Percentiles rank a stretch among this genome's conserved stretches.
phyloP scores from a whole-genome alignment of 441 rosid species.

The Melianthus villosus region DNA sequence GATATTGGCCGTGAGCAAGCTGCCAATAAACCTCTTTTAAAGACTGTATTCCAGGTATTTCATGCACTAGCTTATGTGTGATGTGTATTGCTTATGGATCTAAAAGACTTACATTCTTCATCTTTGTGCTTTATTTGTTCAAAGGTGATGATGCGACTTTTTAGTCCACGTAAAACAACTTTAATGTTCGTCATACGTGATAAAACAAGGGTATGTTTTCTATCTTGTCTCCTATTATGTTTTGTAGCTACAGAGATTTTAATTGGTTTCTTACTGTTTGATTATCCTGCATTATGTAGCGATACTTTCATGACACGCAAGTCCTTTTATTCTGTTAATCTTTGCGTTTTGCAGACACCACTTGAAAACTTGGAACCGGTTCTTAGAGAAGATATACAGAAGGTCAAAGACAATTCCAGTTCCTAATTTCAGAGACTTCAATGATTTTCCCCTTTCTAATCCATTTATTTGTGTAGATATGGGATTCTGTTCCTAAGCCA shows the following conservation, averaged over 20 bases:
- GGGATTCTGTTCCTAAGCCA: constrained; percentile 95
- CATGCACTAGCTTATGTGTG: constrained; percentile 8
- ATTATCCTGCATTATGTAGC: too few species aligned
- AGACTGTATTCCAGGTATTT: constrained; percentile 93
- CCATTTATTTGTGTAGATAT: constrained; percentile 44
- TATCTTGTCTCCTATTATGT: constrained; percentile 2
- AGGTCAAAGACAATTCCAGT: constrained; percentile 33
- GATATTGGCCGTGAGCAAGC: constrained; percentile 99
- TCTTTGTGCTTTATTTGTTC: constrained; percentile 11
- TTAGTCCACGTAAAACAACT: constrained; percentile 97
- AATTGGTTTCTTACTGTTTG: not conserved
- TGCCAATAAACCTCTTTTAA: constrained; percentile 84
- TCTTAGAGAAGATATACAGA: constrained; percentile 90
- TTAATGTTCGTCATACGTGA: constrained; percentile 97
- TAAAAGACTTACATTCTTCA: constrained; percentile 4
- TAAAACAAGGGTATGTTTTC: constrained; percentile 67
- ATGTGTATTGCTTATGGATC: too few species aligned
- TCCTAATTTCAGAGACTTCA: constrained; percentile 2
- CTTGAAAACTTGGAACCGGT: constrained; percentile 89
- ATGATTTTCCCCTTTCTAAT: constrained; percentile 7
- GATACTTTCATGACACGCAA: too few species aligned
- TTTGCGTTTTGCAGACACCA: constrained; percentile 85
- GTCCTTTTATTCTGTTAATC: too few species aligned
- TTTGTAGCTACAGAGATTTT: constrained; percentile 6
- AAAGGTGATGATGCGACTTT: constrained; percentile 99